Evolutionary conservation across 2,329 filamentous ascomycete genomes (phyloP).

Genomic region (Aspergillus jensenii): DNA sequence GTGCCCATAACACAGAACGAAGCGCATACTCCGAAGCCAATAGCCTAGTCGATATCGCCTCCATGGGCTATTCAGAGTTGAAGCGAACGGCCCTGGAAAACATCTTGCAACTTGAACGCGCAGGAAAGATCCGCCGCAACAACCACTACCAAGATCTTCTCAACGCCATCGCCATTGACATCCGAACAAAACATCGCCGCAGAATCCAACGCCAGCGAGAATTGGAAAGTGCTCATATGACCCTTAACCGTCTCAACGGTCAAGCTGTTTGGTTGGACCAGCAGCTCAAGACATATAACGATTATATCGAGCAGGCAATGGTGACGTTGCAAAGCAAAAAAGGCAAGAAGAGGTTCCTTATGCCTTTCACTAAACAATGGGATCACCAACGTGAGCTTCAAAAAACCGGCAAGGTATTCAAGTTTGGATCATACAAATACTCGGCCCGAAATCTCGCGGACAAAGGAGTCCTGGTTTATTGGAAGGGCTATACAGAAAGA

Average conservation of each 20-base stretch:
- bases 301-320: slow-evolving; percentile 99
- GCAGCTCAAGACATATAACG: slow-evolving; percentile 95
- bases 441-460: slow-evolving; percentile 83
- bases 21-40: slow-evolving; percentile 89
- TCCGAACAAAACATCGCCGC: slow-evolving; percentile 92
- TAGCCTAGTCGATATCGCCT: slow-evolving; percentile 79
- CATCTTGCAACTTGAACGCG: slow-evolving; percentile 81
- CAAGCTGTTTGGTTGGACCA: slow-evolving; percentile 89
- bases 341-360: slow-evolving; percentile 87
- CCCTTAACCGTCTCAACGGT: slow-evolving; percentile 49
- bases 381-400: slow-evolving; percentile 97
- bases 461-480: slow-evolving; percentile 91
- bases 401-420: slow-evolving; percentile 86
- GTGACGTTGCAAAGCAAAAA: slow-evolving; percentile 95
- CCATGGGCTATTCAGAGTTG: slow-evolving; percentile 85
- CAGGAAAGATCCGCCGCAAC: slow-evolving; percentile 78
- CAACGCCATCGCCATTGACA: slow-evolving; percentile 94
- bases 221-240: slow-evolving; percentile 62
- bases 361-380: slow-evolving; percentile 98
- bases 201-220: slow-evolving; percentile 89
- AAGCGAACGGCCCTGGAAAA: slow-evolving; percentile 94
- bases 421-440: slow-evolving; percentile 98
- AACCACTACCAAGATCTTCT: slow-evolving; percentile 98
- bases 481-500: slow-evolving; percentile 76
- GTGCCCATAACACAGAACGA: slow-evolving; percentile 64